Conservation (phyloP, 495 filamentous ascomycete genomes). For the Podospora didyma region DNA sequence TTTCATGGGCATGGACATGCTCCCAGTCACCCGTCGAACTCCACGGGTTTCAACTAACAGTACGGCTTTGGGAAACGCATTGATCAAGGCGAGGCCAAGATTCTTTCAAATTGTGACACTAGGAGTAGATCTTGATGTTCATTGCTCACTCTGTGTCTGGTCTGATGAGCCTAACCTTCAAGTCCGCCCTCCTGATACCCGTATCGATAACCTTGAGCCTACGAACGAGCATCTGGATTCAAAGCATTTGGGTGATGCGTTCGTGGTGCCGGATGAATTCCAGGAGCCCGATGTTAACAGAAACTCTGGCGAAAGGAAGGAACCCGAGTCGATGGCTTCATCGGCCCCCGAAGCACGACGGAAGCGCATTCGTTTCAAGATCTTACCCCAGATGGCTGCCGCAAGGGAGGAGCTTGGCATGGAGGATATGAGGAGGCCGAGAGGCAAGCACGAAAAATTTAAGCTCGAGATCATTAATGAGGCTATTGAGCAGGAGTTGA, state of each 20-base stretch:
- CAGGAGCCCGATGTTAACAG: slow-evolving; percentile 16
- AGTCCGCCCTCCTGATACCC: slow-evolving; percentile 7
- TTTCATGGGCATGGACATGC: slow-evolving; percentile 18
- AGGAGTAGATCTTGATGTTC: slow-evolving; percentile 21
- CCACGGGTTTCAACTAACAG: neutral
- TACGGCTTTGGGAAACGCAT: neutral
- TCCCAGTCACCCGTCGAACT: slow-evolving; percentile 15
- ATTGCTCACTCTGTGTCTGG: slow-evolving; percentile 27
- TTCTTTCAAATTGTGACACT: slow-evolving; percentile 31
- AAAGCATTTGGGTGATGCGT: slow-evolving; percentile 8
- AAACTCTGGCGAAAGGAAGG: neutral
- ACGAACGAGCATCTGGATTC: slow-evolving; percentile 2
- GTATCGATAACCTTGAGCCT: neutral
- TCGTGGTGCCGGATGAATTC: slow-evolving; percentile 27
- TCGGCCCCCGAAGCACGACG: too few relatives aligned
- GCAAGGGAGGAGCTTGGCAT: too few relatives aligned
- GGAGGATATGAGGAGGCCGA: neutral
- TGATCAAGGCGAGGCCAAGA: slow-evolving; percentile 12
- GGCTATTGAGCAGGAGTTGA: slow-evolving; percentile 8
- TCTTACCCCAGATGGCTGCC: too few relatives aligned
- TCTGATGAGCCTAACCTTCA: slow-evolving; percentile 8
- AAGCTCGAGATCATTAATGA: slow-evolving; percentile 12
- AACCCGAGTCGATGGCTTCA: too few relatives aligned
- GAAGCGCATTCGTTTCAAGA: too few relatives aligned
- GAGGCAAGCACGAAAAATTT: neutral